A percentile compares a stretch with the other conserved stretches of the same genome.
These are phyloP conservation scores for Allium cepa DNA, from an alignment of 106 monocot genomes.

Conservation along the genomic window DNA sequence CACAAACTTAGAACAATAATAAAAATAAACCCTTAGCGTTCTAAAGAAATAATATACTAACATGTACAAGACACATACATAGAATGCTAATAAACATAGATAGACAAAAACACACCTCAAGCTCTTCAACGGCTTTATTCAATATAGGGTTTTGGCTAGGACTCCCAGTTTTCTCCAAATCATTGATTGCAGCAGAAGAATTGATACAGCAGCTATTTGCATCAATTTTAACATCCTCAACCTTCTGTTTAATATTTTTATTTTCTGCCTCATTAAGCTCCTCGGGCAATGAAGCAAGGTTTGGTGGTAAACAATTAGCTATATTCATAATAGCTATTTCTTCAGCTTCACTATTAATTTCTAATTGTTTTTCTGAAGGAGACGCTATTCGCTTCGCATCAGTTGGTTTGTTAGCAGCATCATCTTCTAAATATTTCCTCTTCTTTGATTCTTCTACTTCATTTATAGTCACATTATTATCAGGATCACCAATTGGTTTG, in stretches of 20 bases:
- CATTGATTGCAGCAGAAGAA: conserved; percentile 3
- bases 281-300: conserved; percentile 8
- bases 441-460: conserved; percentile 19
- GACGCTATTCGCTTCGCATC: conserved; percentile 9
- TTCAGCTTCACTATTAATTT: conserved; percentile 32
- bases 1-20: too few relatives aligned
- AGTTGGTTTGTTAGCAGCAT: background rate
- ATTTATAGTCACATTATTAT: conserved; percentile 12
- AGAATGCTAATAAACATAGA: too few relatives aligned
- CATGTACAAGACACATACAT: too few relatives aligned
- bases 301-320: conserved; percentile 12
- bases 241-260: conserved; percentile 19
- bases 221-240: conserved; percentile 14
- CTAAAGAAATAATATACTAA: too few relatives aligned
- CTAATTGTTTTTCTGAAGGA: background rate
- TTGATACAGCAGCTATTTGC: conserved; percentile 4
- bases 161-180: conserved; percentile 2
- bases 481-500: conserved; percentile 6
- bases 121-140: conserved; percentile 54
- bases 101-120: conserved; percentile 47
- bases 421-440: conserved; percentile 27
- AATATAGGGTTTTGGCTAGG: conserved; percentile 4
- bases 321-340: conserved; percentile 42
- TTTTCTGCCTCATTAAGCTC: conserved; percentile 49
- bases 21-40: too few relatives aligned